Conservation (phyloP, 345 rosid genomes). For the Capsella bursapastoris region DNA sequence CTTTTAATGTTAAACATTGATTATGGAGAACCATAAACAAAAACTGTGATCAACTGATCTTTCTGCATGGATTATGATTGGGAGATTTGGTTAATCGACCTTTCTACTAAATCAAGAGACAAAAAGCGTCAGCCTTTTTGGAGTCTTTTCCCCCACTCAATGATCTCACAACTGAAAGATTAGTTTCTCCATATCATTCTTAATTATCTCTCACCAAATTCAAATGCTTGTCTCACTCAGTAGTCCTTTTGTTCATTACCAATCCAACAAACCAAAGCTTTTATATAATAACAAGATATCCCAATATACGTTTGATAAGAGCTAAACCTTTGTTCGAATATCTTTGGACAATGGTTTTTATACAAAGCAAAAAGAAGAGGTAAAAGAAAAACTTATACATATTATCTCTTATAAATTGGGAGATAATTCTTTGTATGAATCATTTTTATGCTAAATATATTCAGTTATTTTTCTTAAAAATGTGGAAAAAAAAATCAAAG, state of each 20-base stretch:
- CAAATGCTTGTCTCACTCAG: conserved; percentile 2
- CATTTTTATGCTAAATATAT: conserved; percentile 19
- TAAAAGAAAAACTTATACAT: not conserved
- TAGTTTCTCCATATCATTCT: not conserved
- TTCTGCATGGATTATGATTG: conserved; percentile 25
- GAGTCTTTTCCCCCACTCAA: conserved; percentile 8
- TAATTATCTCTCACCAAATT: conserved; percentile 16
- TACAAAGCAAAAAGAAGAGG: not conserved
- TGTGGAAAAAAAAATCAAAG: not conserved
- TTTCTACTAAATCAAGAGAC: conserved; percentile 38
- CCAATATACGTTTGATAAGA: not conserved
- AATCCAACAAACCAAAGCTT: not conserved
- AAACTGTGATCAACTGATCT: not conserved
- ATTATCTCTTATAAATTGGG: conserved; percentile 23
- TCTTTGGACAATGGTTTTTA: not conserved
- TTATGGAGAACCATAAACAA: not conserved
- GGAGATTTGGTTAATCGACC: conserved; percentile 32
- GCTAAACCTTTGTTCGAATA: not conserved
- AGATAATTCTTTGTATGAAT: conserved; percentile 32
- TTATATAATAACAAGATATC: not conserved
- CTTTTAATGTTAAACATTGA: not conserved
- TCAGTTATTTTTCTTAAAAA: conserved; percentile 1
- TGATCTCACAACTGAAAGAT: conserved; percentile 33
- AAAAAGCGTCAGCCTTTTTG: conserved; percentile 14
- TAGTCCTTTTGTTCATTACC: not conserved